Conservation (phyloP, 2,329 filamentous ascomycete species). For the Ceratocystis huliohia region DNA sequence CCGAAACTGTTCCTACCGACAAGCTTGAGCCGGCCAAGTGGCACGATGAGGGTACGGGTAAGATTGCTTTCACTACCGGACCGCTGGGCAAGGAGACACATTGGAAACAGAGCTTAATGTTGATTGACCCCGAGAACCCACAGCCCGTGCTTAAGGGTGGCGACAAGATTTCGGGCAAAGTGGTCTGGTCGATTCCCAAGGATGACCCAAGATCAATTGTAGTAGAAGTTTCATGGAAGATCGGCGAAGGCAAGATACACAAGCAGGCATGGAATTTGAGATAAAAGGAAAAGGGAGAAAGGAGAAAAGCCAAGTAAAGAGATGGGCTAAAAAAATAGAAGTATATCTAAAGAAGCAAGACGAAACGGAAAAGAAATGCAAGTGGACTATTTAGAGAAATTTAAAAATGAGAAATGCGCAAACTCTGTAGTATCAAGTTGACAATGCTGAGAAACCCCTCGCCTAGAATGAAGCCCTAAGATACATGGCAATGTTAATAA, state of each 20-base stretch:
- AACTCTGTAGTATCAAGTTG: slow-evolving; percentile 70
- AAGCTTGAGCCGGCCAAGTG: slow-evolving; percentile 49
- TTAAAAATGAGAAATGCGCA: slow-evolving; percentile 59
- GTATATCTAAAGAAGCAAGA: background rate
- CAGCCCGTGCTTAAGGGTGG: slow-evolving; percentile 38
- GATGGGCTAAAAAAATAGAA: background rate
- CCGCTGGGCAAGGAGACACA: slow-evolving; percentile 67
- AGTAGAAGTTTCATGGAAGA: slow-evolving; percentile 51
- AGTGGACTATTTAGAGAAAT: background rate
- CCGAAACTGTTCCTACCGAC: slow-evolving; percentile 37
- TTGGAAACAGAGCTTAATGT: slow-evolving; percentile 74
- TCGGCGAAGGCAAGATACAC: slow-evolving; percentile 31
- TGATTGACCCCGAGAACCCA: slow-evolving; percentile 49
- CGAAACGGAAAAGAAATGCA: background rate
- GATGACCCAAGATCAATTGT: slow-evolving; percentile 57
- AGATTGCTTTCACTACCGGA: slow-evolving; percentile 79
- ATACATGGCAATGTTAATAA: slow-evolving; percentile 7
- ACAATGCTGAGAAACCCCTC: slow-evolving; percentile 88
- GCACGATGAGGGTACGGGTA: slow-evolving; percentile 42
- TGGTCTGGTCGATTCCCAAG: slow-evolving; percentile 57
- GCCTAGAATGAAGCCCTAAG: slow-evolving; percentile 71
- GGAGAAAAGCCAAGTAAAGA: background rate
- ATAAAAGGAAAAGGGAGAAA: background rate
- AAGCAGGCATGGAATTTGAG: slow-evolving; percentile 39
- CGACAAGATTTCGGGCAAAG: slow-evolving; percentile 49